Percentiles rank a stretch among this genome's conserved stretches.
phyloP scores from a whole-genome alignment of 306 rosid genomes.

The Arachis stenosperma region DNA sequence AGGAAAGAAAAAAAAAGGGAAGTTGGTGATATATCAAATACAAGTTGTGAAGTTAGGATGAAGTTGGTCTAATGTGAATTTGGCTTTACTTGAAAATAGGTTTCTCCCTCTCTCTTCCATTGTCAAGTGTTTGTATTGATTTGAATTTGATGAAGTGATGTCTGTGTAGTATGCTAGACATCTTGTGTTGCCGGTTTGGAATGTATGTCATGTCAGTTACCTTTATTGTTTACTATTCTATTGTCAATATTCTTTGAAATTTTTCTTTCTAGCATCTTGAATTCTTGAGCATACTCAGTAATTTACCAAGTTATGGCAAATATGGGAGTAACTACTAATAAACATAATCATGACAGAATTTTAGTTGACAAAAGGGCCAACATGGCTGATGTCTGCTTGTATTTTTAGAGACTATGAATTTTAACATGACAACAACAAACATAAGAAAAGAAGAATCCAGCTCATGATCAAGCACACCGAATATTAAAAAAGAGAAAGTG shows the following conservation, averaged over 20 bases:
- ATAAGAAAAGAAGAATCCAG: too few relatives aligned
- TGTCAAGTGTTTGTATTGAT: not conserved
- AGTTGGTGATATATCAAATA: not conserved
- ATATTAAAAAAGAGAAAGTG: too few relatives aligned
- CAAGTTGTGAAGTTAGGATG: not conserved
- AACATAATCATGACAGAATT: too few relatives aligned
- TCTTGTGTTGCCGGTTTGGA: not conserved
- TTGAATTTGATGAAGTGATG: not conserved
- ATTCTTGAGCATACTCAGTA: too few relatives aligned
- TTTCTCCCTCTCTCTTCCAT: not conserved
- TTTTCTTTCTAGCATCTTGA: not conserved
- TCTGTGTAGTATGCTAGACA: not conserved
- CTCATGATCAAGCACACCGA: too few relatives aligned
- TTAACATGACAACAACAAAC: too few relatives aligned
- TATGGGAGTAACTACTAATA: too few relatives aligned
- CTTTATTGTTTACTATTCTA: not conserved
- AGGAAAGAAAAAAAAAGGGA: not conserved
- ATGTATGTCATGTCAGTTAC: not conserved
- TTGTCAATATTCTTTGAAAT: not conserved
- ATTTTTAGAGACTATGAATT: too few relatives aligned
- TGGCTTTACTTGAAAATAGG: not conserved
- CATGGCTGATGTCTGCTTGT: too few relatives aligned
- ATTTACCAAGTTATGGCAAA: too few relatives aligned
- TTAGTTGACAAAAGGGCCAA: too few relatives aligned
- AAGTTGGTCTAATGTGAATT: not conserved